Evolutionary conservation across 495 filamentous ascomycete species (phyloP), one percentile per base, ranked within the genome.

Genomic region (Penicillium canescens): DNA sequence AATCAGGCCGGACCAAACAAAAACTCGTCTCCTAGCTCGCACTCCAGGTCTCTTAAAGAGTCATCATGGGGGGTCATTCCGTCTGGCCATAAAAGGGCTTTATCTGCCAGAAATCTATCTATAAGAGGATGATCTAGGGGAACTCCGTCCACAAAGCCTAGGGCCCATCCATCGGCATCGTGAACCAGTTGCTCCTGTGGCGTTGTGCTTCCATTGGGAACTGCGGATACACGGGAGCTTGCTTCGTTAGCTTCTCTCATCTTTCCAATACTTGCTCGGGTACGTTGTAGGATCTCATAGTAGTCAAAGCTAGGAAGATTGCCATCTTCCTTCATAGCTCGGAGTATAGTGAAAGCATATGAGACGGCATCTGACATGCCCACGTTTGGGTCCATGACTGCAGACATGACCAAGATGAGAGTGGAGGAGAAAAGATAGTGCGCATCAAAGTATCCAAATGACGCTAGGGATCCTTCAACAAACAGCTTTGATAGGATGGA

Each of bases 361-460:
- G 64, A 55, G 20, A 65, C 58, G 11, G 55, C 50, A 39, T 65
- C 59, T 6, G 59, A 55, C 41, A 56, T 57, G 45, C 38, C 42
- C 20, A 55, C 55, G 6, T 47, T 54, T 5, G 61, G 53, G n/a
- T 59, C 55, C 52, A 68, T 54, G 40, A 65, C 53, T 26, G 57
- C 60, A 0, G 65, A 65, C 50, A 68, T 65, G 34, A 65, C 58
- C 36, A 65, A 50, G 23, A 68, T 61, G 28, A 68, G 52, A 20
- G 65, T 55, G 2, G 65, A 64, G 4, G 65, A 65, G 40, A 68
- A 68, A 6, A 68, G 53, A 31, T 68, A 61, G 36, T 68, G 61
- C 6, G 65, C 59, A 41, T 68, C 65, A 54, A 61, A 62, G 34
- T 62, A 68, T 5, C 65, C 65, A 49, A 65, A 65, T 10, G 55